Conservation (phyloP, 805 yeast genomes). For the Candida insectorum region DNA sequence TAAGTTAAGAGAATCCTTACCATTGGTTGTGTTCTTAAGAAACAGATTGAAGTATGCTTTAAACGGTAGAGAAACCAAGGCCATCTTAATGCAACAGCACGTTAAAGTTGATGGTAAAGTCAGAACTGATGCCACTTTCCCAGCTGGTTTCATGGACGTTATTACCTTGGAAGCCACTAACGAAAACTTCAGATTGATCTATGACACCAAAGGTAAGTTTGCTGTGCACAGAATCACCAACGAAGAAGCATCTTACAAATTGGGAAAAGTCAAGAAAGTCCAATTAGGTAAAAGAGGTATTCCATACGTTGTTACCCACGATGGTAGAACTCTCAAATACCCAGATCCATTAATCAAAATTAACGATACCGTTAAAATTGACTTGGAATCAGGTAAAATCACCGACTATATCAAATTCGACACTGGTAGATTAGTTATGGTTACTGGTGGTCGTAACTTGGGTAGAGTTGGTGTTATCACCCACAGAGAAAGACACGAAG, state of each 20-base stretch:
- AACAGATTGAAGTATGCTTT: constrained; percentile 98
- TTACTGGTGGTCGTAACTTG: constrained; percentile 43
- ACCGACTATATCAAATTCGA: constrained; percentile 43
- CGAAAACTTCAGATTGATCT: constrained; percentile 98
- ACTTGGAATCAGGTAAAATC: constrained; percentile 94
- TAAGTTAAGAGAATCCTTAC: constrained; percentile 97
- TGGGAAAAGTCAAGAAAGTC: constrained; percentile 96
- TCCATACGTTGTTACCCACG: constrained; percentile 99
- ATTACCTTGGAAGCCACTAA: constrained; percentile 96
- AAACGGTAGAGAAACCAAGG: constrained; percentile 98
- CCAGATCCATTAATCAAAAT: constrained; percentile 97
- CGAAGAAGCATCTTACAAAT: constrained; percentile 97
- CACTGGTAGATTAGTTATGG: constrained; percentile 40
- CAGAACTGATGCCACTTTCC: constrained; percentile 98
- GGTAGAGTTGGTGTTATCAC: constrained; percentile 42
- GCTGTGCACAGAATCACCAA: constrained; percentile 99
- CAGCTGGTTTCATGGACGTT: constrained; percentile 99
- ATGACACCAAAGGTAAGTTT: constrained; percentile 98
- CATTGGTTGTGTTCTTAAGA: constrained; percentile 94
- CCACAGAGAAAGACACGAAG: constrained; percentile 43
- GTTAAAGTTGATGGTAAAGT: constrained; percentile 99
- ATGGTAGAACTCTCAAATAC: constrained; percentile 99
- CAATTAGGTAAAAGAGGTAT: constrained; percentile 98
- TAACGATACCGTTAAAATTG: constrained; percentile 97
- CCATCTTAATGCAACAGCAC: constrained; percentile 96